Percentiles rank a stretch among this genome's conserved stretches.
Conservation (phyloP, 441 rosid species). For the Populus hybrid region DNA sequence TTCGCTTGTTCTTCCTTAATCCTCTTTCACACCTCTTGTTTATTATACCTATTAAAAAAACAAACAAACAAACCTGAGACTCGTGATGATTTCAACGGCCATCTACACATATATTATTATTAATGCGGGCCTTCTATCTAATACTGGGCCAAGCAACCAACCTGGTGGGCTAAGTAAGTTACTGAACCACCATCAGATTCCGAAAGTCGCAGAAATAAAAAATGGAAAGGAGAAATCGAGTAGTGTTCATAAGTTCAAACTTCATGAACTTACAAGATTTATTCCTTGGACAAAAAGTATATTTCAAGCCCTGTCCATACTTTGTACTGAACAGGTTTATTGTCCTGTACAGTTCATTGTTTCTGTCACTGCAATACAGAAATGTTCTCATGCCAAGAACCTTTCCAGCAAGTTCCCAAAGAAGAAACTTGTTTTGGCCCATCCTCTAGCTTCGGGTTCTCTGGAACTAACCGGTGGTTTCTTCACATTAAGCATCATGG, state of each 20-base stretch:
- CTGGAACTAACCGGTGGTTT: constrained; percentile 46
- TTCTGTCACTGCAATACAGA: constrained; percentile 15
- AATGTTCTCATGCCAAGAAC: constrained; percentile 57
- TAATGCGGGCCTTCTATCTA: too few relatives aligned
- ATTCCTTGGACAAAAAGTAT: not conserved
- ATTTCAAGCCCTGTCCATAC: constrained; percentile 20
- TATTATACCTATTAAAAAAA: too few relatives aligned
- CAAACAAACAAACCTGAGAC: too few relatives aligned
- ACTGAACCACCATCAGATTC: too few relatives aligned
- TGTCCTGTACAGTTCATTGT: constrained; percentile 22
- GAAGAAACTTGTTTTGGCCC: constrained; percentile 81
- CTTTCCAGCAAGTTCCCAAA: constrained; percentile 78
- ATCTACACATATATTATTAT: too few relatives aligned
- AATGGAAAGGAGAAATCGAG: not conserved
- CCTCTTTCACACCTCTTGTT: not conserved
- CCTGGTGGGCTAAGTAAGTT: too few relatives aligned
- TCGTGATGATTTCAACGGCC: too few relatives aligned
- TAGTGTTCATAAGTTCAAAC: not conserved
- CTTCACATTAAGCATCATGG: constrained; percentile 72
- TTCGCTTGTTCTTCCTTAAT: not conserved
- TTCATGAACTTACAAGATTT: constrained; percentile 18
- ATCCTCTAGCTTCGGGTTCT: constrained; percentile 46
- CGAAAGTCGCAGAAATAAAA: not conserved
- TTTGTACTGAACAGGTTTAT: constrained; percentile 14
- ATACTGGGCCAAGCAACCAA: too few relatives aligned